Evolutionary conservation across 2,329 filamentous ascomycete species (phyloP).

Genomic region (Talaromyces sp.): DNA sequence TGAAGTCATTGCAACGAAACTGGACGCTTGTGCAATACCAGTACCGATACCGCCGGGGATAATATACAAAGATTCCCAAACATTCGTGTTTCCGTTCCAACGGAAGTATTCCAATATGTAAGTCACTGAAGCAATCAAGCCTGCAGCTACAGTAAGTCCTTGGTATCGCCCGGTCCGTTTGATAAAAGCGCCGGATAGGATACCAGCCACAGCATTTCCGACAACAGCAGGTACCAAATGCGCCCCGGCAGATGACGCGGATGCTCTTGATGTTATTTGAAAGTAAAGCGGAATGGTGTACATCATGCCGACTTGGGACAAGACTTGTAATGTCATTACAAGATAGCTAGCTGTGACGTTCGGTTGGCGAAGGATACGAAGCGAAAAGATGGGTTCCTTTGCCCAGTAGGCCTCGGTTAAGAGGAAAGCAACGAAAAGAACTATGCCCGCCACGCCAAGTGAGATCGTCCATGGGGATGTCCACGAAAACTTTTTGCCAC

Average conservation of each 20-base stretch:
- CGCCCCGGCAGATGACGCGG: conserved; percentile 52
- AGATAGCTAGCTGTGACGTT: conserved; percentile 26
- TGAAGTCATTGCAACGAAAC: conserved; percentile 47
- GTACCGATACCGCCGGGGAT: conserved; percentile 51
- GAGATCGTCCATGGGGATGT: conserved; percentile 17
- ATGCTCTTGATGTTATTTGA: conserved; percentile 54
- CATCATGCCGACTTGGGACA: conserved; percentile 59
- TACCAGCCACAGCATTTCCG: conserved; percentile 59
- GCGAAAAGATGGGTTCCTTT: conserved; percentile 29
- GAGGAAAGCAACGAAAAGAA: conserved; percentile 18
- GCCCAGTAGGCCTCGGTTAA: conserved; percentile 26
- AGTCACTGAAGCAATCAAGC: conserved; percentile 43
- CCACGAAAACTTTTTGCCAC: conserved; percentile 37
- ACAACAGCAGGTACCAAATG: conserved; percentile 63
- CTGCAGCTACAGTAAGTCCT: conserved; percentile 45
- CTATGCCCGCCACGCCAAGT: conserved; percentile 12
- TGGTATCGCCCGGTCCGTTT: conserved; percentile 57
- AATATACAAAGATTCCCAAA: conserved; percentile 54
- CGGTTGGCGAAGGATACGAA: conserved; percentile 25
- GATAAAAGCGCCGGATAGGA: conserved; percentile 55
- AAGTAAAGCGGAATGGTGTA: conserved; percentile 65
- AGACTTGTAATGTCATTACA: conserved; percentile 48
- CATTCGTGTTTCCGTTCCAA: conserved; percentile 56
- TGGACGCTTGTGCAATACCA: conserved; percentile 40
- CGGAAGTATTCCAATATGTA: conserved; percentile 49